Percentiles rank a stretch among this genome's conserved stretches.
Conservation (phyloP, 2,329 filamentous ascomycete species). For the Neonectria magnoliae region DNA sequence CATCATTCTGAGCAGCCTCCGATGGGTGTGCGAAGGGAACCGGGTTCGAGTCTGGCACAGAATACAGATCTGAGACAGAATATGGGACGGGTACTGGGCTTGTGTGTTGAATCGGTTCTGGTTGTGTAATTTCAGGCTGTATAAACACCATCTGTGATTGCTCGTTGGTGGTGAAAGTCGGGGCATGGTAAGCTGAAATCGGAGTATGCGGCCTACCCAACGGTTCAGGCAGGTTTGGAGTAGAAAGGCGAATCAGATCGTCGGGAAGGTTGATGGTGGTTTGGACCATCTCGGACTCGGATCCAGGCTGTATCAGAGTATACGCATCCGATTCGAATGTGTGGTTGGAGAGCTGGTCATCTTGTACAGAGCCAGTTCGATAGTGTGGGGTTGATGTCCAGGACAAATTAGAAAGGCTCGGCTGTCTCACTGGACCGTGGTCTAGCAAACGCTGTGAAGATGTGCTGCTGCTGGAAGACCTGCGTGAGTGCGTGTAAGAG, state of each 20-base stretch:
- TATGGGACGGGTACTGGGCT: neutral
- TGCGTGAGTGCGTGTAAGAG: constrained; percentile 38
- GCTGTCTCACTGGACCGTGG: constrained; percentile 29
- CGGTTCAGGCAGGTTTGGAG: constrained; percentile 38
- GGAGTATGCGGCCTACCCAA: constrained; percentile 39
- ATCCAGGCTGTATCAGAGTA: constrained; percentile 31
- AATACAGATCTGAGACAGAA: constrained; percentile 4
- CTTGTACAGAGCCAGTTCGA: constrained; percentile 19
- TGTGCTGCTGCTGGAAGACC: constrained; percentile 33
- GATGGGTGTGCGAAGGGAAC: constrained; percentile 2
- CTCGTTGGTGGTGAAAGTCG: constrained; percentile 11
- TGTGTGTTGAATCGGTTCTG: neutral
- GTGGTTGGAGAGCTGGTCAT: constrained; percentile 5
- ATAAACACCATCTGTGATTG: neutral
- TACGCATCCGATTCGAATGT: constrained; percentile 26
- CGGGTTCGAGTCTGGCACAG: neutral
- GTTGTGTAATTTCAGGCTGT: neutral
- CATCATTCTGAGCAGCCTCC: constrained; percentile 32
- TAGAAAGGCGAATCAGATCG: constrained; percentile 40
- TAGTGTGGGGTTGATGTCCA: constrained; percentile 31
- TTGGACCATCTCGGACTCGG: constrained; percentile 27
- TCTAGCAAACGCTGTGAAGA: constrained; percentile 35
- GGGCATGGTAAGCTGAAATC: constrained; percentile 21
- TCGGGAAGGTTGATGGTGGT: constrained; percentile 19
- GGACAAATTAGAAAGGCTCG: constrained; percentile 33